Base-by-base conservation (phyloP, 148 eudicot genomes). In the Silene latifolia region DNA sequence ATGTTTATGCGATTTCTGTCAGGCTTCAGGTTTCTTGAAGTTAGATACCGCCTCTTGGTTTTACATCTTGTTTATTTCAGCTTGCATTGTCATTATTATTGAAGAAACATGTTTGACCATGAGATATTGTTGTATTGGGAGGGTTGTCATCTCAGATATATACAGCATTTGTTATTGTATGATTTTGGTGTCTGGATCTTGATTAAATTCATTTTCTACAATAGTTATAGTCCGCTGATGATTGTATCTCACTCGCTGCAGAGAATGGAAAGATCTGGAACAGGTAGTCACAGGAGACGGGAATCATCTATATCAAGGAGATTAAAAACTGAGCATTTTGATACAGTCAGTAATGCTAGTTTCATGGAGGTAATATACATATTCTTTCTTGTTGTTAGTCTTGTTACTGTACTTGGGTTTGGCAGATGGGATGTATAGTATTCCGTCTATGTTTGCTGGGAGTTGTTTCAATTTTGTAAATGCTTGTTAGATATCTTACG, bases 221-320 rank as follows among this genome's bases (percentile, higher is more conserved):
- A 54, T 51, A 51, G 17, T 51, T 51, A 39, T 39, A 39, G 44
- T 51, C 56, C 46, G 4, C 60, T 79, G 74, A 74, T 74, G 19
- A 27, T 47, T 74, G 65, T 32, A 14, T 61, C 25, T 8, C 25
- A 24, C 15, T 44, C 17, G 46, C 60, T 83, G 80, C 74, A 94
- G 98, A 89, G 85, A 82, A 80, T 86, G 83, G 91, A 93, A 71
- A 82, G 88, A 78, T 87, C 97, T 29, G 89, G 86, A 76, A 80
- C 81, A 21, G 85, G 90, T 27, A 85, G 80, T 82, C 88, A 78
- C 63, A 86, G 84, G 75, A 83, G 86, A 75, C 82, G 83, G 72
- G 78, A 88, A 64, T 73, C 89, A n/a, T 76, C 89, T 15, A 77
- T 80, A 29, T 86, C 87, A 62, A 87, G 88, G 76, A 85, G 72